These are phyloP conservation scores for Blastomyces percursus DNA, from an alignment of 2,329 filamentous ascomycete genomes.

Conservation along the genomic window DNA sequence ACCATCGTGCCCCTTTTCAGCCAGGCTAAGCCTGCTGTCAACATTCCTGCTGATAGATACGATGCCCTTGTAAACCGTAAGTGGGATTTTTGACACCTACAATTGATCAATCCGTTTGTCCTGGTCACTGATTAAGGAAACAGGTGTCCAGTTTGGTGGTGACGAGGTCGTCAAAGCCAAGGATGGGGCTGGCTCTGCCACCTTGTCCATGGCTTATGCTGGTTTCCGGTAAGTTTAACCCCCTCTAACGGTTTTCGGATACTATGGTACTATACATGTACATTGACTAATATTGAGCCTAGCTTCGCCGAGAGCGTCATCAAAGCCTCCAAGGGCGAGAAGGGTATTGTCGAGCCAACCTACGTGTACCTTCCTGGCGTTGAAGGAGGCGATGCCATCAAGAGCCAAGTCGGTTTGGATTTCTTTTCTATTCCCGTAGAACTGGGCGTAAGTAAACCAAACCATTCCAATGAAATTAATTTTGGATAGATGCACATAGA, in stretches of 20 bases:
- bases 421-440: conserved; percentile 96
- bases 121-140: background rate
- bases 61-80: conserved; percentile 76
- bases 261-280: background rate
- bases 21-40: conserved; percentile 67
- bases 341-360: conserved; percentile 86
- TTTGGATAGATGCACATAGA: background rate
- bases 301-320: conserved; percentile 93
- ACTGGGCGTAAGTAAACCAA: conserved; percentile 63
- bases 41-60: conserved; percentile 80
- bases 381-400: conserved; percentile 72
- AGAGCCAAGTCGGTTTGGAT: conserved; percentile 71
- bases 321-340: conserved; percentile 77
- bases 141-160: conserved; percentile 86
- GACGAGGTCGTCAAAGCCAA: conserved; percentile 95
- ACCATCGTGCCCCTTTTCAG: conserved; percentile 98
- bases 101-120: background rate
- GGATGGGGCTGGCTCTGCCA: conserved; percentile 81
- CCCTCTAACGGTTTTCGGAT: background rate
- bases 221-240: conserved; percentile 69
- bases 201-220: conserved; percentile 89
- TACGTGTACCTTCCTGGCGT: conserved; percentile 93
- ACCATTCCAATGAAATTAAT: background rate
- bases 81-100: conserved; percentile 18
- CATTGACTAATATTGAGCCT: conserved; percentile 14